These are phyloP conservation scores for Diplodia scrobiculata DNA, from an alignment of 2,329 filamentous ascomycete genomes.

Conservation along the genomic window DNA sequence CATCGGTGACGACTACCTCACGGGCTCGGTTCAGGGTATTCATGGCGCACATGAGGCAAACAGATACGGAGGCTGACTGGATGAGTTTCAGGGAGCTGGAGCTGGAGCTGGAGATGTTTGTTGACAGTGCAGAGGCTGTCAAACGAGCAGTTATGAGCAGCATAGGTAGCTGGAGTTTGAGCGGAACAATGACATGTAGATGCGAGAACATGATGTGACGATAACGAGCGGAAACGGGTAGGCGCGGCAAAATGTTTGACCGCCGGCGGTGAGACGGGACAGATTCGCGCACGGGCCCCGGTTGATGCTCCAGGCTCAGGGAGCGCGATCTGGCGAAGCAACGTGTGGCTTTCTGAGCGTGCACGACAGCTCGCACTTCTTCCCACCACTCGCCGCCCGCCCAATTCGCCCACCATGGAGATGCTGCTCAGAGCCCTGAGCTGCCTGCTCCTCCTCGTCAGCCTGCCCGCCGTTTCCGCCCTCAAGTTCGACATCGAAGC, in stretches of 20 bases:
- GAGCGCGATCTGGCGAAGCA: conserved; percentile 5
- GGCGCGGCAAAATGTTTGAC: neutral
- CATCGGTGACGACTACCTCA: neutral
- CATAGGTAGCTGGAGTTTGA: neutral
- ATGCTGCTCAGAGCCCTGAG: conserved; percentile 40
- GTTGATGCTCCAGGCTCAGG: conserved; percentile 2
- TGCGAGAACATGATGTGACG: neutral
- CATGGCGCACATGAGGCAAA: neutral
- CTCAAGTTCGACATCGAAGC: conserved; percentile 93
- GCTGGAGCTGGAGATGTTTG: too few relatives aligned
- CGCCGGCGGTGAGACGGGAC: neutral
- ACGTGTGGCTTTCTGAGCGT: conserved; percentile 18
- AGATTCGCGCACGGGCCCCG: neutral
- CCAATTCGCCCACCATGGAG: conserved; percentile 38
- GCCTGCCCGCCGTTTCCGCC: conserved; percentile 57
- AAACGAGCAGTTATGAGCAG: too few relatives aligned
- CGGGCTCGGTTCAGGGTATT: neutral
- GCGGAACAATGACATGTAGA: neutral
- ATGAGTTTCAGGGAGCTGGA: neutral
- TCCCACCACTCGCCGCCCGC: neutral
- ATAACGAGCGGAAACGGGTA: neutral
- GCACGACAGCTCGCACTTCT: conserved; percentile 1
- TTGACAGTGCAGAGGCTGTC: too few relatives aligned
- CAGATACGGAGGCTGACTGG: neutral
- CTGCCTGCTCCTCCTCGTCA: conserved; percentile 45